Evolutionary conservation across 345 rosid species (phyloP), one percentile per base, ranked within the genome.

Genomic region (Nephelium lappaceum): DNA sequence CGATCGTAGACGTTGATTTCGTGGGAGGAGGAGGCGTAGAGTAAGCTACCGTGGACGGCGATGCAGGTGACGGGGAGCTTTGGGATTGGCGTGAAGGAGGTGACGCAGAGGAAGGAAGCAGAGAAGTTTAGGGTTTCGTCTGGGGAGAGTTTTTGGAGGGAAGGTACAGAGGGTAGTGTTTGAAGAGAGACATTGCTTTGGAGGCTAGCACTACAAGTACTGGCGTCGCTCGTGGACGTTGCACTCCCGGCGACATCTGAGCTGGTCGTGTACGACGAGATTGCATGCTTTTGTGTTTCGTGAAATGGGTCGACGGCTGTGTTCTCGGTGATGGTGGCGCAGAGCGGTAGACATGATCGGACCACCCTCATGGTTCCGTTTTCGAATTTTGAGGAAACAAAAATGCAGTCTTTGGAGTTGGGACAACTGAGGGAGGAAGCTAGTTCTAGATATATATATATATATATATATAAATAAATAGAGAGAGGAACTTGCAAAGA

Each of bases 151-250:
- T 81, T 91, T 77, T 95, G 94, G 74, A 95, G 94, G 66, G 93
- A 93, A 47, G 95, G 92, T 62, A 91, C 84, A 9, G 97, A 93
- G 3, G 98, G 97, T 0, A 91, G 88, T 1, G 97, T 93, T 41
- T 89, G 98, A 76, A 95, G 90, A 72, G 98, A 92, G 42, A 90
- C 93, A 71, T 85, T 87, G 83, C 90, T 90, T 0, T 89, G 89
- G 77, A 95, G 93, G 83, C 87, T 86, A 11, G 12, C 4, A 71
- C 86, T 87, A 31, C 71, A 69, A 15, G n/a, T 4, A 47, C 80
- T 82, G 10, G 78, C 42, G 42, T 74, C 81, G 65, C 72, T 74
- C 47, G 78, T n/a, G 3, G 88, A 80, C 73, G 88, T 74, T 80
- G 78, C 25, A 62, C 83, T 80, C n/a, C 71, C 76, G 0, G 83